A percentile compares a stretch with the other conserved stretches of the same genome.
Evolutionary conservation across 495 filamentous ascomycete genomes (phyloP).

Genomic region (Lasiosphaeriaceae sp.): DNA sequence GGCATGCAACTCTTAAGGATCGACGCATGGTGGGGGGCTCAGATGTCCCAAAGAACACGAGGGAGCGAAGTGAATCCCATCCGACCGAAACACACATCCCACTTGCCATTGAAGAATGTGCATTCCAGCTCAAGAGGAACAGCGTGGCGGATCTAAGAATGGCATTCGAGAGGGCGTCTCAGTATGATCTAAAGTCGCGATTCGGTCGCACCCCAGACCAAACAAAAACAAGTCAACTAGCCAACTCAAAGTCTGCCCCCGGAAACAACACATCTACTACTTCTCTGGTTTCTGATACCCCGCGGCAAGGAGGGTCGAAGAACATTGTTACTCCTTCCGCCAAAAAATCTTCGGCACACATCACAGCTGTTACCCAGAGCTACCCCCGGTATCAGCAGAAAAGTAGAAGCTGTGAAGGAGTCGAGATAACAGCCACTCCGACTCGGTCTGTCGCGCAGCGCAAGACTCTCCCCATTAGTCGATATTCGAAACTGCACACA

Average conservation of each 20-base stretch:
- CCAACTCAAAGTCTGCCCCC: neutral
- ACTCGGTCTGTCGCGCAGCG: neutral
- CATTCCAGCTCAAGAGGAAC: constrained; percentile 19
- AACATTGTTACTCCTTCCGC: no score
- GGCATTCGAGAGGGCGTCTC: constrained; percentile 25
- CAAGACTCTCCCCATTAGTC: neutral
- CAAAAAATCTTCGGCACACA: no score
- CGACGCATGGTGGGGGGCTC: neutral
- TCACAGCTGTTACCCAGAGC: neutral
- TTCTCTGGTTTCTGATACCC: no score
- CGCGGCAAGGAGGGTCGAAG: no score
- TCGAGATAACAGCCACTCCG: neutral
- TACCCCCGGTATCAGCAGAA: neutral
- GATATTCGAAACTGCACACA: neutral
- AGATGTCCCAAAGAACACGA: constrained; percentile 2
- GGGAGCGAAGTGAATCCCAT: neutral
- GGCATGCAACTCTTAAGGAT: neutral
- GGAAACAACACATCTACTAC: neutral
- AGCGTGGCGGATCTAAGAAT: constrained; percentile 36
- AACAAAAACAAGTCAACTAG: neutral
- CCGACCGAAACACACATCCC: neutral
- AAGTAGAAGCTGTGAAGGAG: neutral
- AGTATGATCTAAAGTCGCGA: neutral
- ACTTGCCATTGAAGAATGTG: neutral
- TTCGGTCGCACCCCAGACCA: neutral